Evolutionary conservation across 805 yeast species (phyloP), one percentile per base, ranked within the genome.

Genomic region (Candida railenensis): DNA sequence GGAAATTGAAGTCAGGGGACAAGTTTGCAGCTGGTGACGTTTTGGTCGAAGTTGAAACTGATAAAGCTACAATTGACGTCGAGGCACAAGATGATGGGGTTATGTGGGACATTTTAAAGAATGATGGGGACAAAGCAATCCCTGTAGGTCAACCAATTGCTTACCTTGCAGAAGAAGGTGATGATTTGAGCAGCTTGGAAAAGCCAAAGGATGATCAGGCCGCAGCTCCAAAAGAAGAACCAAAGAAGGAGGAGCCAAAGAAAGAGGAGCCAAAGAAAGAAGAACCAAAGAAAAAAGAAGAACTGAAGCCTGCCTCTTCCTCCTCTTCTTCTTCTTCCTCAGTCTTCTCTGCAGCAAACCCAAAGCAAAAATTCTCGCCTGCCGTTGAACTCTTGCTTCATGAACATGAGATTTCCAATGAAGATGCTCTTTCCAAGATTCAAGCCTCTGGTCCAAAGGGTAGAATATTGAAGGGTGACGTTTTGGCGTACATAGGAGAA

Each of bases 41-140:
- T 3, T 63, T 87, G 32, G 62, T 87, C 36, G 94, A 87, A 58
- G 87, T 87, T n/a, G 95, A 87, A 60, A 87, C 95, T 12, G 95
- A 87, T 61, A 87, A 87, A 64, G 89, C 95, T 25, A 81, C 83
- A 48, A 87, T 87, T 45, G 89, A 85, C 50, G 94, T 87, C 20
- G 94, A 87, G 64, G 89, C 97, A 3, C 89, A 78, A 53, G 99
- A 92, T 57, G 98, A 94, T 59, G 99, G 98, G 46, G 70, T 84
- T 22, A 48, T 94, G 63, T 96, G 90, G 60, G 89, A 89, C 67
- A 85, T 94, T 47, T 53, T 78, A 44, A 61, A 56, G n/a, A 74
- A 72, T 21, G 83, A 86, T 48, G 99, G 99, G n/a, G 80, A 81
- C 34, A 82, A 81, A 48, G 91, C 83, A 33, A 73, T 92, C 45